Evolutionary conservation across 2,329 filamentous ascomycete genomes (phyloP), one percentile per base, ranked within the genome.

Genomic region (Trichophyton schoenleinii): DNA sequence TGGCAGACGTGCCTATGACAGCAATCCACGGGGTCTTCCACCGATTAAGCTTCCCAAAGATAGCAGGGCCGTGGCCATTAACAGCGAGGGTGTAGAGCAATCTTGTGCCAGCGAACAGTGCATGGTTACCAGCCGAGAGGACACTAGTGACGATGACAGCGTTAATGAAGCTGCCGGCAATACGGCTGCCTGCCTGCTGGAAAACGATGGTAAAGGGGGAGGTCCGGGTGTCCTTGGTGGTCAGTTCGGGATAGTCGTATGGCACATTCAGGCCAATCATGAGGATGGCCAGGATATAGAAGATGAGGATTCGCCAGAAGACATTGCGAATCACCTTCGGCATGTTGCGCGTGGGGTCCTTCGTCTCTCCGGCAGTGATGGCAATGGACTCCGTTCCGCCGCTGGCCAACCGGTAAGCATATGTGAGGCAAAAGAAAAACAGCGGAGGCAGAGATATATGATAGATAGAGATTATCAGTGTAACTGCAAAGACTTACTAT

Each of bases 341-440:
- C 38, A 87, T 73, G 61, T 79, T 85, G 64, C 78, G 79, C 18
- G 81, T 77, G 0, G 85, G 84, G 65, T 86, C 78, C 65, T 81
- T 82, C 1, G 84, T 86, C 70, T 87, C 84, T 49, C 84, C 84
- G 0, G 84, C 84, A 0, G 84, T 86, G 62, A 87, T 83, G 58
- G 83, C 83, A 57, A 87, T 85, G 38, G 80, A 82, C 70, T 86
- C 84, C 1, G 83, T 85, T 59, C 83, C 84, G 38, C 80, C 80
- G 62, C 76, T 77, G 28, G 34, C 36, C 9, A 62, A 25, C 13
- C 59, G 25, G n/a, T 60, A 22, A 58, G 55, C 9, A 28, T 44
- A 41, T 20, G 11, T 38, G 28, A 18, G 22, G n/a, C 4, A 18
- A 59, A 61, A 69, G 60, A 67, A 63, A 42, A n/a, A 34, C 7